Percentiles rank a stretch among this genome's conserved stretches.
Evolutionary conservation across 2,329 filamentous ascomycete species (phyloP).

Genomic region (Chalaropsis ovoidea): DNA sequence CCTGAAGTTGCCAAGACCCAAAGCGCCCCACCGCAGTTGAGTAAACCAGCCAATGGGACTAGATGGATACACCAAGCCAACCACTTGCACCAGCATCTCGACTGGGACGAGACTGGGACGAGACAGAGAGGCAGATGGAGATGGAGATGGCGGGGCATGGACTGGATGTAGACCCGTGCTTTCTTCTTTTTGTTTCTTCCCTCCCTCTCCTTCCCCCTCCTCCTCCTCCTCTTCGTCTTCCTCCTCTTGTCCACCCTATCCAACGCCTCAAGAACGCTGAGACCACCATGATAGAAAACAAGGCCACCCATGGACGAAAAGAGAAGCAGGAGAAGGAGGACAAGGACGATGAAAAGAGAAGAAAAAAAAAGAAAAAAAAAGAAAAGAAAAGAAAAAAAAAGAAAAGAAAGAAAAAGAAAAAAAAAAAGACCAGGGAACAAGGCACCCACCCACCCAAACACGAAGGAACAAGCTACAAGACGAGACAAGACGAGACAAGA

Average conservation of each 20-base stretch:
- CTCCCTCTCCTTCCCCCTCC: too few species aligned
- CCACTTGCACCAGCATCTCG: too few species aligned
- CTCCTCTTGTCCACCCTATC: neutral
- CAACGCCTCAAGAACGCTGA: neutral
- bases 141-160: too few species aligned
- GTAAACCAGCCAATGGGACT: constrained; percentile 2
- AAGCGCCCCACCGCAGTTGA: neutral
- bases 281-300: neutral
- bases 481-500: neutral
- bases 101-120: neutral
- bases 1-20: neutral
- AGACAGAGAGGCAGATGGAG: neutral
- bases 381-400: too few species aligned
- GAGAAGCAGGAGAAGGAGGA: too few species aligned
- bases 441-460: neutral
- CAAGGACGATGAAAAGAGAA: neutral
- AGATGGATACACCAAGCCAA: neutral
- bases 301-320: neutral
- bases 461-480: neutral
- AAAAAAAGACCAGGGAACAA: neutral
- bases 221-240: neutral
- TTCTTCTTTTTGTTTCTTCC: neutral
- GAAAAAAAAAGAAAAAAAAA: neutral
- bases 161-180: neutral
- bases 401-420: neutral